These are phyloP conservation scores for Wakefieldia striispora DNA, from an alignment of 768 basidiomycete species.

Conservation along the genomic window DNA sequence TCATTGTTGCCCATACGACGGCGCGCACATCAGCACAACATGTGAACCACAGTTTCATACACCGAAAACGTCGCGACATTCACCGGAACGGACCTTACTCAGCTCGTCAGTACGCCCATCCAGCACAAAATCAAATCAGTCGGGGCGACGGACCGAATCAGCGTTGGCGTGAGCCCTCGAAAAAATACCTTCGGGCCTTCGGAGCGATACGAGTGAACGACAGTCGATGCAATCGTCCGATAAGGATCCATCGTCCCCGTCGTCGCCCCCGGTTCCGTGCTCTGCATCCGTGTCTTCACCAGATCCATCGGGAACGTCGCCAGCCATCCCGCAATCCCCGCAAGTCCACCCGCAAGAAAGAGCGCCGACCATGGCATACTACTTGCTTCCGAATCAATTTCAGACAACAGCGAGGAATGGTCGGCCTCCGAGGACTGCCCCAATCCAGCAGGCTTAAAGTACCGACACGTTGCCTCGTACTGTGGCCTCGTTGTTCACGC, in stretches of 20 bases:
- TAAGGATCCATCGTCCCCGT: conserved; percentile 45
- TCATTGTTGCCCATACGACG: too few relatives aligned
- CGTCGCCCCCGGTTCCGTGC: conserved; percentile 19
- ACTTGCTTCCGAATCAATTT: conserved; percentile 38
- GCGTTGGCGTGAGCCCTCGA: conserved; percentile 72
- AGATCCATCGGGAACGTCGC: conserved; percentile 87
- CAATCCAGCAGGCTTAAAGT: conserved; percentile 36
- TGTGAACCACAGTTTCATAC: conserved; percentile 59
- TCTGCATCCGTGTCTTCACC: conserved; percentile 87
- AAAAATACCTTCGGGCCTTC: conserved; percentile 75
- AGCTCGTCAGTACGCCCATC: neutral
- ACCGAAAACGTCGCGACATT: conserved; percentile 80
- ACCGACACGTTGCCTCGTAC: conserved; percentile 66
- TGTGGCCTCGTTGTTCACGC: conserved; percentile 21
- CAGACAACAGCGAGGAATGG: conserved; percentile 38
- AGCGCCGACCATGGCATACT: conserved; percentile 52
- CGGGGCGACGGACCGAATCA: conserved; percentile 56
- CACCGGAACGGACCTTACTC: conserved; percentile 70
- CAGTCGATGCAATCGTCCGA: conserved; percentile 55
- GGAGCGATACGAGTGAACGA: conserved; percentile 53
- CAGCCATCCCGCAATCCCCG: conserved; percentile 76
- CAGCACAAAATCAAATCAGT: neutral
- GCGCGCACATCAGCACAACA: conserved; percentile 18
- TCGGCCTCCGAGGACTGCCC: conserved; percentile 8
- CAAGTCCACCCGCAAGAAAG: conserved; percentile 71